Percentiles rank a stretch among this genome's conserved stretches.
phyloP scores from a whole-genome alignment of 2,329 filamentous ascomycete species.

The Fusarium domesticum region DNA sequence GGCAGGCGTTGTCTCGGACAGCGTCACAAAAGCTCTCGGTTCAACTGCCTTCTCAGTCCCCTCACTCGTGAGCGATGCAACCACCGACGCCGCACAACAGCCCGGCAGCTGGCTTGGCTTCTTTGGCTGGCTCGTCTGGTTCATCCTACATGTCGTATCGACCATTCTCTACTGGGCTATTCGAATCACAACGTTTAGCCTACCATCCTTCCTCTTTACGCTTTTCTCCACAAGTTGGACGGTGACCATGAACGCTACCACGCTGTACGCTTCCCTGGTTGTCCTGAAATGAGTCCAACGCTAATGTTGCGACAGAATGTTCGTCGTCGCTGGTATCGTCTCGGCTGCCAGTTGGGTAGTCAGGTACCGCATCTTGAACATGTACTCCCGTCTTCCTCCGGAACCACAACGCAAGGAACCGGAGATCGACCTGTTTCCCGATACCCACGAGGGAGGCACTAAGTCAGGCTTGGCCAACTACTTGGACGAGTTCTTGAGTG shows the following conservation, averaged over 20 bases:
- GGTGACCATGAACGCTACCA: slow-evolving; percentile 98
- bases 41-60: slow-evolving; percentile 33
- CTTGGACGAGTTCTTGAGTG: slow-evolving; percentile 93
- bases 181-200: slow-evolving; percentile 80
- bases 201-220: slow-evolving; percentile 86
- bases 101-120: slow-evolving; percentile 56
- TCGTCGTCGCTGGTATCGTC: slow-evolving; percentile 72
- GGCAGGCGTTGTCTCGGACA: slow-evolving; percentile 34
- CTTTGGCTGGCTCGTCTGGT: slow-evolving; percentile 53
- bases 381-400: slow-evolving; percentile 90
- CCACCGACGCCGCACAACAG: slow-evolving; percentile 36
- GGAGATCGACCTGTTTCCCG: slow-evolving; percentile 90
- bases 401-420: slow-evolving; percentile 96
- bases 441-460: slow-evolving; percentile 81
- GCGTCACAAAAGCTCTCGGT: slow-evolving; percentile 33
- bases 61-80: slow-evolving; percentile 38
- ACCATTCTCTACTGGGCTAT: slow-evolving; percentile 72
- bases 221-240: slow-evolving; percentile 91
- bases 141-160: slow-evolving; percentile 54
- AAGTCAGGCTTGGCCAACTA: slow-evolving; percentile 96
- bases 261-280: slow-evolving; percentile 59
- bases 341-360: slow-evolving; percentile 93
- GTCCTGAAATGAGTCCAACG: slow-evolving; percentile 1
- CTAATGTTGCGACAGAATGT: slow-evolving; percentile 50
- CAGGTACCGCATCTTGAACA: slow-evolving; percentile 91